Evolutionary conservation across 2,329 filamentous ascomycete genomes (phyloP).

Genomic region (Trichoderma sp.): DNA sequence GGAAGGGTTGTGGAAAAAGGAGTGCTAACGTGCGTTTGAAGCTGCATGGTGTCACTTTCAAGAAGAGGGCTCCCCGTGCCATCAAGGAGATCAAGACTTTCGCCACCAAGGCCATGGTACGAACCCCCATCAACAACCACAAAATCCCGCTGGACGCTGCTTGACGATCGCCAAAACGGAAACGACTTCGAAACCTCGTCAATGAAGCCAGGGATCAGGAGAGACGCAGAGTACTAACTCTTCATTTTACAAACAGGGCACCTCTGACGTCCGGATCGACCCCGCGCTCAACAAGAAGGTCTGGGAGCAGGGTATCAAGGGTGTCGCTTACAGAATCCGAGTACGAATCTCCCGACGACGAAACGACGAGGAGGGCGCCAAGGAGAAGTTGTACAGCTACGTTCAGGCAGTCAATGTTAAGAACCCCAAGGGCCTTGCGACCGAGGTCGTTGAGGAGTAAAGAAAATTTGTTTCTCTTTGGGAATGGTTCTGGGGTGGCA

Average conservation of each 20-base stretch:
- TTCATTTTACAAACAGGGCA: slow-evolving; percentile 65
- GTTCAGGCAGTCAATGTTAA: slow-evolving; percentile 99
- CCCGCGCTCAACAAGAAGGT: slow-evolving; percentile 99
- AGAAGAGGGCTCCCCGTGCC: slow-evolving; percentile 97
- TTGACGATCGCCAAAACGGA: slow-evolving; percentile 1
- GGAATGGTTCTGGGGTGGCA: slow-evolving; percentile 49
- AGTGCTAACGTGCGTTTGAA: slow-evolving; percentile 46
- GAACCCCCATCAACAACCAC: slow-evolving; percentile 39
- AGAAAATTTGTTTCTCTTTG: slow-evolving; percentile 44
- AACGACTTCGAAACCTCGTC: background rate
- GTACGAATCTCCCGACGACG: slow-evolving; percentile 99
- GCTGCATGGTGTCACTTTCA: slow-evolving; percentile 98
- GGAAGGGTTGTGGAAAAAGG: background rate
- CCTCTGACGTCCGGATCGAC: slow-evolving; percentile 95
- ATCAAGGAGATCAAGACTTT: slow-evolving; percentile 99
- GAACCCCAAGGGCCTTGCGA: slow-evolving; percentile 97
- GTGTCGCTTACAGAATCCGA: slow-evolving; percentile 94
- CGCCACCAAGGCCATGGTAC: slow-evolving; percentile 93
- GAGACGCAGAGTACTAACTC: slow-evolving; percentile 31
- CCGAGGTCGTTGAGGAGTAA: slow-evolving; percentile 80
- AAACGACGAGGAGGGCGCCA: slow-evolving; percentile 99
- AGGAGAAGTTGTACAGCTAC: slow-evolving; percentile 99
- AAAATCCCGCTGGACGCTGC: slow-evolving; percentile 13
- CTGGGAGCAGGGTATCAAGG: slow-evolving; percentile 99
- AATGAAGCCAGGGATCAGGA: background rate